Percentiles rank a stretch among this genome's conserved stretches.
These are phyloP conservation scores for Ambrosia hybrid DNA, from an alignment of 140 eudicot genomes.

Conservation along the genomic window DNA sequence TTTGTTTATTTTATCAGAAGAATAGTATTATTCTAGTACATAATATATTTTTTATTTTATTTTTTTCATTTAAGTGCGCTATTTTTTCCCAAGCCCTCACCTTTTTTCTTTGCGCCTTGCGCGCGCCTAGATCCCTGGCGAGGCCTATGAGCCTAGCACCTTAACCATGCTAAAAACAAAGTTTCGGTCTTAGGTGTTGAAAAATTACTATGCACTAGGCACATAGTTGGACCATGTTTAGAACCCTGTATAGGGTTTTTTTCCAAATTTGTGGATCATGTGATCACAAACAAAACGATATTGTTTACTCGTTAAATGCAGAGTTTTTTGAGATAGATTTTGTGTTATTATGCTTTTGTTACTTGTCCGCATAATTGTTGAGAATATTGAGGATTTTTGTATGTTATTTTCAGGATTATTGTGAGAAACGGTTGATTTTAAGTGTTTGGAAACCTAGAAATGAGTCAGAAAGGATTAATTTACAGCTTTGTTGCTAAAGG, in stretches of 20 bases:
- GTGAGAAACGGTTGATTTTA: constrained; percentile 22
- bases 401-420: constrained; percentile 17
- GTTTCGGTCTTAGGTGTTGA: no score
- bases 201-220: no score
- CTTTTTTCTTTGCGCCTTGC: no score
- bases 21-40: no score
- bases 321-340: background rate
- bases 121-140: no score
- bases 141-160: no score
- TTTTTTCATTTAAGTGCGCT: no score
- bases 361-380: background rate
- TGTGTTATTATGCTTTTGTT: background rate
- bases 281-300: background rate
- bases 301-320: background rate
- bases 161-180: no score
- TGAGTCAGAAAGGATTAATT: constrained; percentile 91
- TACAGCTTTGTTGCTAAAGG: constrained; percentile 98
- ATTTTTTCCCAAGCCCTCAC: no score
- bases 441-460: constrained; percentile 22
- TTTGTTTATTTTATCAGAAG: no score
- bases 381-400: constrained; percentile 7
- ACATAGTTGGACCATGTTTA: no score
- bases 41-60: no score
- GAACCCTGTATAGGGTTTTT: background rate
- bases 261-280: background rate